Evolutionary conservation across 345 rosid species (phyloP), one percentile per base, ranked within the genome.

Genomic region (Citrus inodora): DNA sequence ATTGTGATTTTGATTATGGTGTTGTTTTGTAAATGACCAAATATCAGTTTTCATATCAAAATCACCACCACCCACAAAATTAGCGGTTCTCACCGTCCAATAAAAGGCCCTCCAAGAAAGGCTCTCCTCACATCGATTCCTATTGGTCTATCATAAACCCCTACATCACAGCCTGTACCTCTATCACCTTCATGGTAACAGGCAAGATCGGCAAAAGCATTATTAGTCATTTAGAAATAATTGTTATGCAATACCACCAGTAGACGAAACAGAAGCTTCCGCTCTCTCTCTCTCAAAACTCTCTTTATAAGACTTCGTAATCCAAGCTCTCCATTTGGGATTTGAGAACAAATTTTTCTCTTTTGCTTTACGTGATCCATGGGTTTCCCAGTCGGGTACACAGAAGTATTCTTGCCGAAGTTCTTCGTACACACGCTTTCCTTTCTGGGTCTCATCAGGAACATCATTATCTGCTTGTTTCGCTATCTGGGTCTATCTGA

Each of bases 331-430:
- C 42, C 19, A 65, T n/a, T 55, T 11, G 30, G 42, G 27, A n/a
- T 42, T 11, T 42, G 14, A 62, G 30, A 32, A 74, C 17, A 4
- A 10, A 1, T 28, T n/a, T 30, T 66, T 30, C 24, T 69, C 32
- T 62, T 61, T 66, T 27, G 71, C 64, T 5, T 16, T 68, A 17
- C 53, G 35, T 73, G 60, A 71, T 30, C 75, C 70, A 93, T 95
- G 98, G 98, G 98, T 3, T 95, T 93, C 77, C 95, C 98, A 10
- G 89, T 93, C 40, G 94, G 89, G 37, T 95, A 90, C 85, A 84
- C 93, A 4, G 94, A 95, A 69, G 91, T 92, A 7, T 89, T 87
- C 82, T 64, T 93, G 73, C 98, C 97, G 2, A 92, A 85, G 77
- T 80, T 91, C 27, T 91, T 93, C 71, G 92, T 95, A 17, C 94